phyloP scores from a whole-genome alignment of 306 rosid species.

The Pueraria montana region DNA sequence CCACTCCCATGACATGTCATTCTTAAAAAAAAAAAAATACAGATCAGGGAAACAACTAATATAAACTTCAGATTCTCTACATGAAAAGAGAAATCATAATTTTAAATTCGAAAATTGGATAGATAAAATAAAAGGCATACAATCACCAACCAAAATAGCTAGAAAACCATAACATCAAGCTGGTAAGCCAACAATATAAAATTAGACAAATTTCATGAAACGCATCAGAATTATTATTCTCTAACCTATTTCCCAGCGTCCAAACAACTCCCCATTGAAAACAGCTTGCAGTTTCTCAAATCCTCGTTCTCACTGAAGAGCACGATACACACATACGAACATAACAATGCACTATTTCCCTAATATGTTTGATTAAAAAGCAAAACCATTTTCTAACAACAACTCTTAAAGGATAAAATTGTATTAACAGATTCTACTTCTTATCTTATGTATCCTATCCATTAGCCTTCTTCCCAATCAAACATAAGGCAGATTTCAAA shows the following conservation, averaged over 20 bases:
- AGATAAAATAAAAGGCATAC: neutral
- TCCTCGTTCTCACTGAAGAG: neutral
- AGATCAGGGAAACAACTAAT: neutral
- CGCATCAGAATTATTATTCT: neutral
- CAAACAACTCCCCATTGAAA: slow-evolving; percentile 17
- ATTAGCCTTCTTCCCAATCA: too few species aligned
- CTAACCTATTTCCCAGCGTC: neutral
- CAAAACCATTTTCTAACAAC: neutral
- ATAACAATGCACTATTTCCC: neutral
- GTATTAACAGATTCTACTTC: too few species aligned
- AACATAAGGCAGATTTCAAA: too few species aligned
- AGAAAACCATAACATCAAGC: slow-evolving; percentile 9
- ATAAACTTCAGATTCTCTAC: neutral
- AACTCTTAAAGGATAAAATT: too few species aligned
- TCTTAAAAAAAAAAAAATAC: neutral
- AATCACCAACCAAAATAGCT: slow-evolving; percentile 8
- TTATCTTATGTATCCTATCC: too few species aligned
- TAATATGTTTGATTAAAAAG: neutral
- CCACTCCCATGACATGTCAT: slow-evolving; percentile 14
- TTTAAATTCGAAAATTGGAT: neutral
- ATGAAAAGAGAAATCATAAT: neutral
- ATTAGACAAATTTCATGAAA: slow-evolving; percentile 4
- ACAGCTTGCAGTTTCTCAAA: neutral
- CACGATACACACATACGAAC: neutral
- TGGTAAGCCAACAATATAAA: neutral